A percentile compares a stretch with the other conserved stretches of the same genome.
phyloP scores from a whole-genome alignment of 768 basidiomycete species.

The Mycena leptocephala region DNA sequence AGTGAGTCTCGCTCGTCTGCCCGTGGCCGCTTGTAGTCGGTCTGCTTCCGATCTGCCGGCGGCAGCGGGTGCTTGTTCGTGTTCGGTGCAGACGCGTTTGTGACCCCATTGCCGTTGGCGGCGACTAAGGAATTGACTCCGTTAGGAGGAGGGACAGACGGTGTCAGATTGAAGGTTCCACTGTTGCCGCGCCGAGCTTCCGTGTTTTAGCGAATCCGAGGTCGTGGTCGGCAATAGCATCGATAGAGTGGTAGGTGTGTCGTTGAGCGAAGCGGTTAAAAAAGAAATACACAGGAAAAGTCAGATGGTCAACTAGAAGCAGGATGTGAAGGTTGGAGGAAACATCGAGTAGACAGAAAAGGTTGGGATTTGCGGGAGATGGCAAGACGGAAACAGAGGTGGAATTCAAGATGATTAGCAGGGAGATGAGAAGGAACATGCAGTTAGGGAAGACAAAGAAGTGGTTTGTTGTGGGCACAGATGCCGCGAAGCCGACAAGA shows the following conservation, averaged over 20 bases:
- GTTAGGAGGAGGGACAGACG: not conserved
- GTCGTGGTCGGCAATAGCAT: constrained; percentile 92
- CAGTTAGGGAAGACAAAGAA: no score
- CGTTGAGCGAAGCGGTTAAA: constrained; percentile 92
- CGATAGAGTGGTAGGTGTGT: constrained; percentile 86
- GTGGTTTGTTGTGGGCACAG: no score
- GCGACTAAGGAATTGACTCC: not conserved
- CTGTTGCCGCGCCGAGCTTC: constrained; percentile 42
- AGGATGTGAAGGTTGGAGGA: no score
- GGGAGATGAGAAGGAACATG: no score
- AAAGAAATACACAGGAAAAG: no score
- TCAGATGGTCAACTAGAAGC: no score
- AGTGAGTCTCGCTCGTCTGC: constrained; percentile 1
- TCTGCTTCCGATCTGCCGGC: not conserved
- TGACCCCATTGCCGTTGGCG: not conserved
- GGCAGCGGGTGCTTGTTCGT: not conserved
- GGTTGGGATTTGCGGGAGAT: no score
- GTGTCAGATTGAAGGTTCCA: not conserved
- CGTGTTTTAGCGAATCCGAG: constrained; percentile 82
- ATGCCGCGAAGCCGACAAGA: no score
- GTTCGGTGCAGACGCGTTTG: not conserved
- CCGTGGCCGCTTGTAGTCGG: not conserved
- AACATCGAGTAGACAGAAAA: no score
- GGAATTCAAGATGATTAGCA: no score
- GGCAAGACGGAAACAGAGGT: no score